phyloP scores from a whole-genome alignment of 345 rosid genomes.

The Leavenworthia alabamica region DNA sequence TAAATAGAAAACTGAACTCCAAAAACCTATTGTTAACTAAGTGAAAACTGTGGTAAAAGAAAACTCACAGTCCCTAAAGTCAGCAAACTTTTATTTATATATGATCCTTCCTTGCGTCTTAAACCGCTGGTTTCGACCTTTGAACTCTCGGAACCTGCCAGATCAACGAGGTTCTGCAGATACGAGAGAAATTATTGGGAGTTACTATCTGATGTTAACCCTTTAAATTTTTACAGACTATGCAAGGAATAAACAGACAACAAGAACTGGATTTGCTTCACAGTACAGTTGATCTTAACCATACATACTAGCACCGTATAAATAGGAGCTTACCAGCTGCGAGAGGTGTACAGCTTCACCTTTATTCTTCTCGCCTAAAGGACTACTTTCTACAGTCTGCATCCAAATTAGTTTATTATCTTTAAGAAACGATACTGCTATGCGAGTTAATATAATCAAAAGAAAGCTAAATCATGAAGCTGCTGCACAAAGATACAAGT shows the following conservation, averaged over 20 bases:
- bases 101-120: slow-evolving; percentile 97
- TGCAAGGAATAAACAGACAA: background rate
- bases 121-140: slow-evolving; percentile 93
- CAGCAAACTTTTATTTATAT: slow-evolving; percentile 92
- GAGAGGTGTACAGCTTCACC: slow-evolving; percentile 93
- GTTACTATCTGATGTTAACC: background rate
- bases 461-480: slow-evolving; percentile 1
- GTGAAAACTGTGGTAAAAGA: slow-evolving; percentile 19
- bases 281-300: slow-evolving; percentile 7
- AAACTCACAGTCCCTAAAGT: slow-evolving; percentile 95
- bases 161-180: slow-evolving; percentile 98
- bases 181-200: slow-evolving; percentile 21
- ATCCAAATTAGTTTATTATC: slow-evolving; percentile 20
- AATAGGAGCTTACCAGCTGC: slow-evolving; percentile 71
- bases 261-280: background rate
- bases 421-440: slow-evolving; percentile 12
- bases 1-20: background rate
- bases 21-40: slow-evolving; percentile 2
- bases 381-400: slow-evolving; percentile 96
- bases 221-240: too few relatives aligned
- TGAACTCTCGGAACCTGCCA: slow-evolving; percentile 99
- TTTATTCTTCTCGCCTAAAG: slow-evolving; percentile 60
- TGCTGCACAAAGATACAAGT: slow-evolving; percentile 18
- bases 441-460: background rate
- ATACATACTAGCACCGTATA: slow-evolving; percentile 15